A percentile compares a stretch with the other conserved stretches of the same genome.
These are phyloP conservation scores for Fusarium marasasianum DNA, from an alignment of 2,329 filamentous ascomycete species.

Conservation along the genomic window DNA sequence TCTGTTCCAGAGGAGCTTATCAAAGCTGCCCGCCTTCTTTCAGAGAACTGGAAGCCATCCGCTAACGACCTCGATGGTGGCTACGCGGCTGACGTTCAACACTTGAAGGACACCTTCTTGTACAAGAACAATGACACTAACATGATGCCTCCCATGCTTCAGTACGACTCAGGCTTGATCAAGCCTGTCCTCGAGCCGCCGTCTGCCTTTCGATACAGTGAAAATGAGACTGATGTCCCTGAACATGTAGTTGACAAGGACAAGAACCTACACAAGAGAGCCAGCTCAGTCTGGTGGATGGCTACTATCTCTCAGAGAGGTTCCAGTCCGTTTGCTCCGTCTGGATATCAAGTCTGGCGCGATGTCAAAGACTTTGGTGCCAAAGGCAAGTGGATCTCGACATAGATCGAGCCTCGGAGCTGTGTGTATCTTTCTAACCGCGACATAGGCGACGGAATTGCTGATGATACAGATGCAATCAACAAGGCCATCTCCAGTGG, in stretches of 20 bases:
- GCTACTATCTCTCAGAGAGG: not conserved
- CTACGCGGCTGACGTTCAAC: not conserved
- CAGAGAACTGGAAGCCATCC: not conserved
- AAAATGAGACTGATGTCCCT: not conserved
- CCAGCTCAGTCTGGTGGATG: not conserved
- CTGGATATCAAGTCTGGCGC: constrained; percentile 31
- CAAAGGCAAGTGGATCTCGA: constrained; percentile 10
- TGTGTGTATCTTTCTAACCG: not conserved
- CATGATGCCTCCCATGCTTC: not conserved
- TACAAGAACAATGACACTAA: not conserved
- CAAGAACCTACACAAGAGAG: not conserved
- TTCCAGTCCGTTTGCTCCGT: not conserved
- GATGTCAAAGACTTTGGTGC: constrained; percentile 55
- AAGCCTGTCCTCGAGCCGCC: not conserved
- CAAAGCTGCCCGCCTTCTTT: not conserved
- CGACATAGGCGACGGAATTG: constrained; percentile 40
- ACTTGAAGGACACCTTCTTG: not conserved
- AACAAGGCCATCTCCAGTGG: constrained; percentile 54
- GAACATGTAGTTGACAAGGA: not conserved
- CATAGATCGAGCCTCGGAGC: not conserved
- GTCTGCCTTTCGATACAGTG: not conserved
- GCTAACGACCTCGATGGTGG: not conserved
- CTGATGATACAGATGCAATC: constrained; percentile 66
- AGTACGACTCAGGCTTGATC: not conserved
- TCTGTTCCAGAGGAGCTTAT: not conserved